Percentiles rank a stretch among this genome's conserved stretches.
phyloP scores from a whole-genome alignment of 306 rosid species.

The Cicer pinnatifidum region DNA sequence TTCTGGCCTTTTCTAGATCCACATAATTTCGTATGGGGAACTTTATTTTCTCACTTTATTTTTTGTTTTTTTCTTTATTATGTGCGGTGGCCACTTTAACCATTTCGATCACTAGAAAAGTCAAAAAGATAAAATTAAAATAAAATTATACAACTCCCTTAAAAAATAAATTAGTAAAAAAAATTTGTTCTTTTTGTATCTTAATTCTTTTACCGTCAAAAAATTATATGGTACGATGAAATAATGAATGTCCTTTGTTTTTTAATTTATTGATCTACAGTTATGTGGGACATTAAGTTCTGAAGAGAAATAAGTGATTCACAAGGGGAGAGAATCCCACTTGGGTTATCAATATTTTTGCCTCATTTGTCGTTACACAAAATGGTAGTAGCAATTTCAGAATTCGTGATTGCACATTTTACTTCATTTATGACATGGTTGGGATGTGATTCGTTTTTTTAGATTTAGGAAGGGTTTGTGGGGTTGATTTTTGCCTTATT shows the following conservation, averaged over 20 bases:
- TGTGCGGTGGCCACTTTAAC: constrained; percentile 50
- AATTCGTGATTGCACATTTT: constrained; percentile 25
- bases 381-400: constrained; percentile 35
- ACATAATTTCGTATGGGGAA: constrained; percentile 56
- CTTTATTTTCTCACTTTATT: constrained; percentile 54
- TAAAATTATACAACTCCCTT: constrained; percentile 14
- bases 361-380: constrained; percentile 51
- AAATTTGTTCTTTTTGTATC: not conserved
- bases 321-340: constrained; percentile 54
- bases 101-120: constrained; percentile 46
- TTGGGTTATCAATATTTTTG: constrained; percentile 43
- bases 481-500: constrained; percentile 23
- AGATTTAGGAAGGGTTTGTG: not conserved
- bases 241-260: not conserved
- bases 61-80: constrained; percentile 42
- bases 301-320: constrained; percentile 53
- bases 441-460: constrained; percentile 30
- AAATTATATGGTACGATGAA: constrained; percentile 20
- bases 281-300: constrained; percentile 50
- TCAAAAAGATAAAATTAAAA: constrained; percentile 38
- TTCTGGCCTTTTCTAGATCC: constrained; percentile 65
- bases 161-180: not conserved
- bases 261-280: constrained; percentile 27
- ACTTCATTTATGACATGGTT: constrained; percentile 50
- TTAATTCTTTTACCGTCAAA: constrained; percentile 34